phyloP scores from a whole-genome alignment of 2,329 filamentous ascomycete species.

The Trichoderma sp. region DNA sequence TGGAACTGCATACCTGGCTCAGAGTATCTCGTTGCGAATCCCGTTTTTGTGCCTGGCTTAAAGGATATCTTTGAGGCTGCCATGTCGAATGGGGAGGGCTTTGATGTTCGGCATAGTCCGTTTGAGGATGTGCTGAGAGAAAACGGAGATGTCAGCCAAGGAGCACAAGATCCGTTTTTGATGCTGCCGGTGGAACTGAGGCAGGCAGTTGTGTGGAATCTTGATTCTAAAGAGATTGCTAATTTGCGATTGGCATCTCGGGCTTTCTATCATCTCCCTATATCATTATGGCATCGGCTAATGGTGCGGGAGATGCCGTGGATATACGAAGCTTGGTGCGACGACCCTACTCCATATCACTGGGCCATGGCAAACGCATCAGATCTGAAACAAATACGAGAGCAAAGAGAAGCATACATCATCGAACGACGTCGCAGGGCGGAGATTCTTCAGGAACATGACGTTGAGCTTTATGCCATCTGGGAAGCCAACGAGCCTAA shows the following conservation, averaged over 20 bases:
- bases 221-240: slow-evolving; percentile 23
- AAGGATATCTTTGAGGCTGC: slow-evolving; percentile 15
- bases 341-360: slow-evolving; percentile 9
- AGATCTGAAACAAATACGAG: not conserved
- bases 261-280: slow-evolving; percentile 24
- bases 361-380: slow-evolving; percentile 20
- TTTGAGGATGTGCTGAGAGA: not conserved
- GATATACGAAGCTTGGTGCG: slow-evolving; percentile 28
- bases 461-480: slow-evolving; percentile 5
- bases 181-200: slow-evolving; percentile 15
- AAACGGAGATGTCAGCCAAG: not conserved
- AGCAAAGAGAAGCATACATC: not conserved
- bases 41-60: slow-evolving; percentile 28
- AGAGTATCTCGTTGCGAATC: slow-evolving; percentile 28
- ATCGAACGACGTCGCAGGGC: not conserved
- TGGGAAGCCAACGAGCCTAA: slow-evolving; percentile 21
- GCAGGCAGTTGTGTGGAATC: slow-evolving; percentile 21
- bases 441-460: not conserved
- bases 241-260: slow-evolving; percentile 14
- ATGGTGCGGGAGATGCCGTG: slow-evolving; percentile 16
- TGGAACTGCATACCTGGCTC: slow-evolving; percentile 22
- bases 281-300: slow-evolving; percentile 16
- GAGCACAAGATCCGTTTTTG: not conserved
- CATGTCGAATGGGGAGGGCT: not conserved
- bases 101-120: slow-evolving; percentile 16